Percentiles rank a stretch among this genome's conserved stretches.
Conservation (phyloP, 768 basidiomycete species). For the Gloeopeniophorella convolvens region DNA sequence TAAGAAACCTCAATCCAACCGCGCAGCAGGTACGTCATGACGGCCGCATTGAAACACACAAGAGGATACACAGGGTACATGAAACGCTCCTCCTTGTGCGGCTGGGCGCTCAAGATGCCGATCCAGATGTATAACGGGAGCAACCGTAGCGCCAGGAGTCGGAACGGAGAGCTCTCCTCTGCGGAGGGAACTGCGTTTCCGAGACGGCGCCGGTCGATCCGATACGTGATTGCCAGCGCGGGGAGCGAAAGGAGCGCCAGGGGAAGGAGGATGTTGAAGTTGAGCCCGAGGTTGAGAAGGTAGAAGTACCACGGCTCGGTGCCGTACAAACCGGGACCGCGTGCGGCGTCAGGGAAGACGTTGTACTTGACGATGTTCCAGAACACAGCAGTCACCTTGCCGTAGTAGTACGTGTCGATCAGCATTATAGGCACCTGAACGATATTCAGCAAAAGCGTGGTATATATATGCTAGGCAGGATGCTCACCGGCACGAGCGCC, state of each 20-base stretch:
- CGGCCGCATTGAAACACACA: slow-evolving; percentile 90
- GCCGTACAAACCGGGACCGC: slow-evolving; percentile 91
- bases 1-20: slow-evolving; percentile 82
- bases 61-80: slow-evolving; percentile 93
- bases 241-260: slow-evolving; percentile 81
- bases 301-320: slow-evolving; percentile 87
- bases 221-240: slow-evolving; percentile 64
- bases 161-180: slow-evolving; percentile 74
- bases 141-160: slow-evolving; percentile 68
- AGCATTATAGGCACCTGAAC: slow-evolving; percentile 75
- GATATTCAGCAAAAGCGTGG: slow-evolving; percentile 2
- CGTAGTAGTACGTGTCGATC: slow-evolving; percentile 85
- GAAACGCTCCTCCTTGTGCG: slow-evolving; percentile 99
- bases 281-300: slow-evolving; percentile 80
- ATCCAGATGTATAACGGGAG: slow-evolving; percentile 92
- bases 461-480: not conserved
- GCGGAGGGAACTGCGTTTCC: slow-evolving; percentile 43
- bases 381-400: slow-evolving; percentile 68
- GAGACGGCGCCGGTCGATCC: slow-evolving; percentile 71
- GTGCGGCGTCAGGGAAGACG: slow-evolving; percentile 70
- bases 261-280: slow-evolving; percentile 84
- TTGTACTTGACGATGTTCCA: slow-evolving; percentile 96
- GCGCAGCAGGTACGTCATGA: slow-evolving; percentile 76
- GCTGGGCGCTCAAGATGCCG: slow-evolving; percentile 67
- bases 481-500: slow-evolving; percentile 55